Conservation (phyloP, 768 basidiomycete species). For the Auriscalpium orientale region DNA sequence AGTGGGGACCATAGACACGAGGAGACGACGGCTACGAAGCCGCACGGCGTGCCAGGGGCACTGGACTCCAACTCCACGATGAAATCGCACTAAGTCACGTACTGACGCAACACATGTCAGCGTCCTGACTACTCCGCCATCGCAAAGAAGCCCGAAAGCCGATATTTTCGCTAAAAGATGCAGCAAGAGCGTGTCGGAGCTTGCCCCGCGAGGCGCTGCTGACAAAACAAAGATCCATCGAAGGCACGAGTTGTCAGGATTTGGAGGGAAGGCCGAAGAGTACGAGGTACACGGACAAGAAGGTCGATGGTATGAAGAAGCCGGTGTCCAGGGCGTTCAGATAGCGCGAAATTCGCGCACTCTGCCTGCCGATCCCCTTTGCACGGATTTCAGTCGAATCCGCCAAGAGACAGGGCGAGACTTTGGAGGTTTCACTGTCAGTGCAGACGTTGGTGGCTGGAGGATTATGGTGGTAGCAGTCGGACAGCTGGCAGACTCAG, state of each 20-base stretch:
- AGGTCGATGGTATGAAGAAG: neutral
- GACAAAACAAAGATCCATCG: neutral
- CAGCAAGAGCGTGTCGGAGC: neutral
- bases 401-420: too few relatives aligned
- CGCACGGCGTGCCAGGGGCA: too few relatives aligned
- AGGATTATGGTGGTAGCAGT: too few relatives aligned
- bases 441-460: too few relatives aligned
- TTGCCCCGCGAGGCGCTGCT: neutral
- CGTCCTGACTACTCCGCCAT: neutral
- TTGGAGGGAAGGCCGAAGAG: neutral
- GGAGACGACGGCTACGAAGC: too few relatives aligned
- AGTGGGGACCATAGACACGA: too few relatives aligned
- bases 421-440: too few relatives aligned
- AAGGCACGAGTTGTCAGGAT: neutral
- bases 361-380: too few relatives aligned
- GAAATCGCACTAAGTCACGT: neutral
- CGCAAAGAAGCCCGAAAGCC: neutral
- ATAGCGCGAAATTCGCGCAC: neutral
- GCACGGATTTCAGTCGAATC: too few relatives aligned
- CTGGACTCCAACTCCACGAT: neutral
- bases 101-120: neutral
- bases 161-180: neutral
- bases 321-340: neutral
- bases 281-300: constrained; percentile 6
- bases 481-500: too few relatives aligned